Percentiles rank a stretch among this genome's conserved stretches.
Conservation (phyloP, 768 basidiomycete genomes). For the Pholiota microspora region DNA sequence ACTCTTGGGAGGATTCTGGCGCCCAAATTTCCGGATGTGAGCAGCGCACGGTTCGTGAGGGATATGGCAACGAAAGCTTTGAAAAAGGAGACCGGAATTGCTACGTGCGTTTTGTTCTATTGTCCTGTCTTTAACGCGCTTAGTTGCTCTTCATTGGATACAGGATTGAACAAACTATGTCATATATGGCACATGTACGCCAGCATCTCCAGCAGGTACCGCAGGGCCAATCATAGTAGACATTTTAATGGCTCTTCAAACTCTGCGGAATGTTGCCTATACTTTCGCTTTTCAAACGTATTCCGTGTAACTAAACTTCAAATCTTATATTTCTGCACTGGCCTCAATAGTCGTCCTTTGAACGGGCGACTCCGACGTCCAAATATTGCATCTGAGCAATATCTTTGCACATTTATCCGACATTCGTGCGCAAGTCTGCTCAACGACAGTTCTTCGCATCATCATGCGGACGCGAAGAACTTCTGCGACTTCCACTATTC, state of each 20-base stretch:
- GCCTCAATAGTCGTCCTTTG: not conserved
- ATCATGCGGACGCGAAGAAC: too few species aligned
- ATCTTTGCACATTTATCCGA: too few species aligned
- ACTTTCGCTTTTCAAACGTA: not conserved
- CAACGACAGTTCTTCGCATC: too few species aligned
- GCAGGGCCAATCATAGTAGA: not conserved
- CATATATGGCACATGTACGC: slow-evolving; percentile 1
- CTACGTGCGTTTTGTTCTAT: not conserved
- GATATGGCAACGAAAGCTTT: slow-evolving; percentile 5
- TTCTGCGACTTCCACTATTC: too few species aligned
- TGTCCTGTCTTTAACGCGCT: not conserved
- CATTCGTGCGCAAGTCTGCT: too few species aligned
- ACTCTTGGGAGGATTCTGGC: not conserved
- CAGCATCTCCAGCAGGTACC: not conserved
- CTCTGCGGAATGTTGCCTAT: too few species aligned
- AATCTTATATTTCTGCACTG: not conserved
- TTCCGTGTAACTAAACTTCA: not conserved
- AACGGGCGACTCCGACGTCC: not conserved
- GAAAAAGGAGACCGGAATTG: not conserved
- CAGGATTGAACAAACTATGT: slow-evolving; percentile 1
- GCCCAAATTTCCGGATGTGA: not conserved
- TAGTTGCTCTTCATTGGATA: not conserved
- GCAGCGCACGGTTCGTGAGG: not conserved
- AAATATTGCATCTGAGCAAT: too few species aligned
- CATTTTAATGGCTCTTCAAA: not conserved